A percentile compares a stretch with the other conserved stretches of the same genome.
phyloP scores from a whole-genome alignment of 2,329 filamentous ascomycete species.

The Monosporascus sp. region DNA sequence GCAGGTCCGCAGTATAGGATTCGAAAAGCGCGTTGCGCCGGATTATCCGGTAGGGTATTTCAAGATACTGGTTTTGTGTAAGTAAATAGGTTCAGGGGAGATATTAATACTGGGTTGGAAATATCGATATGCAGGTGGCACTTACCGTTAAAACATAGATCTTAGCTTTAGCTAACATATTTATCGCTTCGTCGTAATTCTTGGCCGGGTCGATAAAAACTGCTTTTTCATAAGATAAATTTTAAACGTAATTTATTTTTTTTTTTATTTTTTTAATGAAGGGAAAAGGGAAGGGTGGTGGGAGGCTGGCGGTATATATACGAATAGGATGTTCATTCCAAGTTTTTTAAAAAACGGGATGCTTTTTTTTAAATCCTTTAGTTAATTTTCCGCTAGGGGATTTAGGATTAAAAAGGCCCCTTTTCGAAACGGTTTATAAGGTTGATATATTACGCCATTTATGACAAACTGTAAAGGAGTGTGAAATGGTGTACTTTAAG shows the following conservation, averaged over 20 bases:
- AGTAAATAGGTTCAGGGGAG: neutral
- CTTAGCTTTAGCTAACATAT: slow-evolving; percentile 15
- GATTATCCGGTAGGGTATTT: too few species aligned
- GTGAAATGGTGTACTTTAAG: neutral
- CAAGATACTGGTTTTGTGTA: too few species aligned
- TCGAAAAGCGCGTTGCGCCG: neutral
- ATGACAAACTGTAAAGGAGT: slow-evolving; percentile 15
- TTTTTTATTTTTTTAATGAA: too few species aligned
- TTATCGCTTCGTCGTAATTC: slow-evolving; percentile 17
- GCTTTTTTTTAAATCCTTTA: slow-evolving; percentile 15
- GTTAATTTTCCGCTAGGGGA: slow-evolving; percentile 13
- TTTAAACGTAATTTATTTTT: neutral
- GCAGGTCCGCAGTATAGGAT: slow-evolving; percentile 13
- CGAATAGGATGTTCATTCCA: slow-evolving; percentile 20
- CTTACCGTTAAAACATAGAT: slow-evolving; percentile 25
- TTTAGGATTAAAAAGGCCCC: slow-evolving; percentile 2
- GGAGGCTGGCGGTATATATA: slow-evolving; percentile 11
- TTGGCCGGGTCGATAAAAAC: slow-evolving; percentile 12
- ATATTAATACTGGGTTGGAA: too few species aligned
- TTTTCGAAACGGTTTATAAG: neutral
- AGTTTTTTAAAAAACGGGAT: slow-evolving; percentile 22
- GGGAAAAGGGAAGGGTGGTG: neutral
- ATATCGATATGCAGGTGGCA: neutral
- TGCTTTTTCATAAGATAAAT: neutral
- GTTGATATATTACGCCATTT: slow-evolving; percentile 18